phyloP scores from a whole-genome alignment of 176 grass and related monocot genomes.

The Aegilops longissima region DNA sequence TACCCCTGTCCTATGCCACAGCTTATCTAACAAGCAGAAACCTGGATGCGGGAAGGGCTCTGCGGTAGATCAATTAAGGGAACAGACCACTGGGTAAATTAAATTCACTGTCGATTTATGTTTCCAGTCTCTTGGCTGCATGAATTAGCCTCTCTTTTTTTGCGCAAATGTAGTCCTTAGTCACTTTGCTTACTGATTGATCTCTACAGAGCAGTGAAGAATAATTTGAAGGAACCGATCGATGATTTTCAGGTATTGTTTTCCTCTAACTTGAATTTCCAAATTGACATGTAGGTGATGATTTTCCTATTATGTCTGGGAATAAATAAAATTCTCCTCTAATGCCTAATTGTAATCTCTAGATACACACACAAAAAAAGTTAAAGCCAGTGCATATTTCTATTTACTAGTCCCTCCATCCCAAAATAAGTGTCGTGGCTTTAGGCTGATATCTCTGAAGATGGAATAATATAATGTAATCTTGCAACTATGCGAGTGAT shows the following conservation, averaged over 20 bases:
- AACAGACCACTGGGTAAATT: conserved; percentile 84
- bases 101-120: conserved; percentile 28
- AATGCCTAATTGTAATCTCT: background rate
- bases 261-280: conserved; percentile 5
- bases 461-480: background rate
- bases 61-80: conserved; percentile 89
- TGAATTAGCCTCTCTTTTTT: too few species aligned
- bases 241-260: conserved; percentile 87
- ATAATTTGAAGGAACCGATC: conserved; percentile 90
- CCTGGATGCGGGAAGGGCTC: conserved; percentile 10
- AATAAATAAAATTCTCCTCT: background rate
- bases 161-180: background rate
- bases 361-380: background rate
- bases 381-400: background rate
- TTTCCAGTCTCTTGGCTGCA: background rate
- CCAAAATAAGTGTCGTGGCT: too few species aligned
- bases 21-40: conserved; percentile 81
- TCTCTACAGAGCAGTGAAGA: conserved; percentile 76
- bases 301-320: conserved; percentile 1
- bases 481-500: background rate
- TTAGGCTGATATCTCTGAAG: background rate
- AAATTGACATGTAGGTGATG: conserved; percentile 17
- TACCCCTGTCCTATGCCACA: conserved; percentile 25
- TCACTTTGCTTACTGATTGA: conserved; percentile 11
- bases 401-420: too few species aligned